A percentile compares a stretch with the other conserved stretches of the same genome.
Conservation (phyloP, 768 basidiomycete genomes). For the Boletus speciosus region DNA sequence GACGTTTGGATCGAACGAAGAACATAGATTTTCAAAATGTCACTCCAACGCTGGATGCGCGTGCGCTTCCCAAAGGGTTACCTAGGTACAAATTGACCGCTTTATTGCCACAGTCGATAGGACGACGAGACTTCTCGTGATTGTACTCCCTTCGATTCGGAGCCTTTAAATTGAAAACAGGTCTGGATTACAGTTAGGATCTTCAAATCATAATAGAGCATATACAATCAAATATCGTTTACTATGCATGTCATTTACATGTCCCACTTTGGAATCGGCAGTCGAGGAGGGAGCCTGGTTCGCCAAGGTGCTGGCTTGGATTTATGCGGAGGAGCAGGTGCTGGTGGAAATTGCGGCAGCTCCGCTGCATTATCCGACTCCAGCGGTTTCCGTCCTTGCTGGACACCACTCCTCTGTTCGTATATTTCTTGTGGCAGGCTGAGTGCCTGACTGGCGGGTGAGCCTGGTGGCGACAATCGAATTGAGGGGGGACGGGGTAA, state of each 20-base stretch:
- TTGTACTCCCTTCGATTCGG: too few relatives aligned
- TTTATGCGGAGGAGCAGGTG: conserved; percentile 4
- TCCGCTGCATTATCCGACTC: not conserved
- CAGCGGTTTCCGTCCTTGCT: not conserved
- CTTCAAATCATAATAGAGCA: not conserved
- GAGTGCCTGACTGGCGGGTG: conserved; percentile 1
- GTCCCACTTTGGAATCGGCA: conserved; percentile 32
- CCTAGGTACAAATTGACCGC: too few relatives aligned
- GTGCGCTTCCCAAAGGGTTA: too few relatives aligned
- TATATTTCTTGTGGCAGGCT: not conserved
- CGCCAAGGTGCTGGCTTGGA: conserved; percentile 17
- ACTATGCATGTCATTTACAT: not conserved
- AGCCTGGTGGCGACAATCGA: conserved; percentile 17
- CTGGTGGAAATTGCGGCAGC: not conserved
- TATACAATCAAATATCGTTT: not conserved
- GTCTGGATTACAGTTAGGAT: not conserved
- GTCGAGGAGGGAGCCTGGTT: conserved; percentile 27
- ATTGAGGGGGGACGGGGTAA: conserved; percentile 17
- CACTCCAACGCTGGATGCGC: too few relatives aligned
- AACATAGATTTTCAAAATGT: too few relatives aligned
- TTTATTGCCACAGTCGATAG: too few relatives aligned
- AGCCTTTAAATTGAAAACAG: not conserved
- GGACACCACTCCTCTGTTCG: not conserved
- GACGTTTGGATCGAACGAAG: too few relatives aligned
- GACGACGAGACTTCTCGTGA: too few relatives aligned